phyloP scores from a whole-genome alignment of 2,329 filamentous ascomycete genomes.

The Proliferodiscus dingleyae region DNA sequence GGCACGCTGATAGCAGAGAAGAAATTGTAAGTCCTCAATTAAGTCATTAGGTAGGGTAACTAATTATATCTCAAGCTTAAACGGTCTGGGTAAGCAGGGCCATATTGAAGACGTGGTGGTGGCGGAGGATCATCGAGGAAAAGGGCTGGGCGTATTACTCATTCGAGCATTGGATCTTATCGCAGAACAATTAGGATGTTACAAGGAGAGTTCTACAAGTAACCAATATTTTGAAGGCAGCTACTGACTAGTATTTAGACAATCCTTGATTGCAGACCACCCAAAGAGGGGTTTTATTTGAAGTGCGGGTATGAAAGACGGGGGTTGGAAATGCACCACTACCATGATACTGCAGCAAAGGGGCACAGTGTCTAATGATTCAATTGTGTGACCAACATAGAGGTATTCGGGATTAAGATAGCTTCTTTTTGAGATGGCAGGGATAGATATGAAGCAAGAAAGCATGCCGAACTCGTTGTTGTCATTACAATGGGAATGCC shows the following conservation, averaged over 20 bases:
- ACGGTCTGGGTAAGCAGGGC: constrained; percentile 73
- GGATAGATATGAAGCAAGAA: too few species aligned
- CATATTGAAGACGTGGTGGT: constrained; percentile 98
- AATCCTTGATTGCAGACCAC: constrained; percentile 91
- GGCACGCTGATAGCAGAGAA: constrained; percentile 84
- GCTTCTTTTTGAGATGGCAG: too few species aligned
- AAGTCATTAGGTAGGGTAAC: not conserved
- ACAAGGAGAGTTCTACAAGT: constrained; percentile 48
- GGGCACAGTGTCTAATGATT: constrained; percentile 8
- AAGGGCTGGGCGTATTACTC: constrained; percentile 86
- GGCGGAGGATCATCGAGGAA: constrained; percentile 87
- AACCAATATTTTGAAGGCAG: too few species aligned
- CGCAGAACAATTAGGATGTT: constrained; percentile 82
- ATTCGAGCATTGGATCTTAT: constrained; percentile 90
- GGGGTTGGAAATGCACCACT: constrained; percentile 94
- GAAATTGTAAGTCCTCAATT: constrained; percentile 65
- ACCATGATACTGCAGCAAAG: constrained; percentile 47
- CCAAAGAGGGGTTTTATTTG: constrained; percentile 95
- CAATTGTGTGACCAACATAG: not conserved
- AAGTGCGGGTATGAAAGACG: constrained; percentile 71
- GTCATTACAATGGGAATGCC: too few species aligned
- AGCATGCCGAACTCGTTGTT: too few species aligned
- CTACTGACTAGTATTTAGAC: constrained; percentile 46
- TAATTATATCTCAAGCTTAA: constrained; percentile 51
- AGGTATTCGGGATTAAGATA: too few species aligned